Evolutionary conservation across 2,329 filamentous ascomycete genomes (phyloP), one percentile per base, ranked within the genome.

Genomic region (Cordyceps fumosorosea): DNA sequence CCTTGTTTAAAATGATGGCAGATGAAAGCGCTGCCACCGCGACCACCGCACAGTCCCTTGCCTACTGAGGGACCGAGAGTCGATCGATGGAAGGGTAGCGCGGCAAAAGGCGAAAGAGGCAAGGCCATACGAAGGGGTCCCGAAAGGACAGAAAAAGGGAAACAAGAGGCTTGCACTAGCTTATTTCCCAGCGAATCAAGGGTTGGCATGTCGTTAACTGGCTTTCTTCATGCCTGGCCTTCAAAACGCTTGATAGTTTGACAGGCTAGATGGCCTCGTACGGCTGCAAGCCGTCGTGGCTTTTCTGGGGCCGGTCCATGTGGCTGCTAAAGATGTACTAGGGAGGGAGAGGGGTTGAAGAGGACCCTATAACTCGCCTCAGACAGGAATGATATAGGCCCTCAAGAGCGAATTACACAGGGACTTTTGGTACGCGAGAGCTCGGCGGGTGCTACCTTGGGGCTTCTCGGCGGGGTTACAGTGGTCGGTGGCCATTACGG

Each of bases 91-190:
- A n/a, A 18, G 14, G 40, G 40, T 6, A 11, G 12, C 40, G 40
- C 16, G 40, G 40, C 6, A 7, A 18, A 44, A n/a, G 40, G 40
- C 40, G 26, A 57, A 57, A 57, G 42, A 57, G 55, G 55, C 55
- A 57, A 57, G 55, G 55, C 55, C 44, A n/a, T 57, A 57, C 55
- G 55, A 57, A 42, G 42, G 16, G 11, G 53, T 37, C 24, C 20
- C 5, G 12, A 5, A 18, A 22, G 37, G 22, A 16, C 14, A 8
- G 12, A 12, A 5, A 40, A 8, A 53, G 10, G 11, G 24, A 18
- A 42, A 37, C 11, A 24, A 53, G 22, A 26, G 52, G 51, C 32
- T 53, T 24, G 29, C 51, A 53, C 34, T 37, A 37, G 34, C 11
- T 37, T 37, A 37, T 37, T 37, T 37, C 34, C 32, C 40, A 44